These are phyloP conservation scores for Venturiaceae sp. DNA, from an alignment of 2,329 filamentous ascomycete species.

Conservation along the genomic window DNA sequence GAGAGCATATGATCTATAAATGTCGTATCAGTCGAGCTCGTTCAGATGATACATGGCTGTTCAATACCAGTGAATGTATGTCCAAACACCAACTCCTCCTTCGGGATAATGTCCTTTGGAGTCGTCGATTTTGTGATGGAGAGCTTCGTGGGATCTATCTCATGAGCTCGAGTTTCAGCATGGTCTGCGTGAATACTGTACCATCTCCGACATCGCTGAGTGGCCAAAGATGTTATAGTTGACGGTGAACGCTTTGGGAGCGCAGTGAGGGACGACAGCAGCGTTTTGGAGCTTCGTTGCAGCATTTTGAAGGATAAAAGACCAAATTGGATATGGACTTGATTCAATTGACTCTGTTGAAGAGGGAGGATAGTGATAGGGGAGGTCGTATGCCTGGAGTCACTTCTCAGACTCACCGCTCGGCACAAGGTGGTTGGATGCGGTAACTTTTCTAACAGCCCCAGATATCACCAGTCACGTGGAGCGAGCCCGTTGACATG, in stretches of 20 bases:
- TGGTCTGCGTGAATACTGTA: slow-evolving; percentile 41
- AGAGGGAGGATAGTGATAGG: background rate
- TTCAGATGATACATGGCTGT: slow-evolving; percentile 7
- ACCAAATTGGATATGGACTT: background rate
- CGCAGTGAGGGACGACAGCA: slow-evolving; percentile 13
- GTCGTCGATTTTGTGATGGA: slow-evolving; percentile 62
- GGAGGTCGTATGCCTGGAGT: slow-evolving; percentile 10
- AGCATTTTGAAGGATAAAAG: slow-evolving; percentile 20
- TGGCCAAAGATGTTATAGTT: slow-evolving; percentile 22
- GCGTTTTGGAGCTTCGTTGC: slow-evolving; percentile 22
- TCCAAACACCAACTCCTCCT: slow-evolving; percentile 82
- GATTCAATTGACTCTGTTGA: background rate
- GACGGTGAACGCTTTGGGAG: slow-evolving; percentile 38
- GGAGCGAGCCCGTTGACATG: background rate
- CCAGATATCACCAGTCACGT: background rate
- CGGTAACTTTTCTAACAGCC: background rate
- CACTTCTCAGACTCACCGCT: slow-evolving; percentile 1
- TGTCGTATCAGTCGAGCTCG: slow-evolving; percentile 9
- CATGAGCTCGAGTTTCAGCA: slow-evolving; percentile 45
- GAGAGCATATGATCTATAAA: slow-evolving; percentile 86
- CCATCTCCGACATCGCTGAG: slow-evolving; percentile 36
- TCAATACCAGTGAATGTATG: slow-evolving; percentile 72
- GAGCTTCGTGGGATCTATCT: slow-evolving; percentile 70
- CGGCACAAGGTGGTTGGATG: background rate
- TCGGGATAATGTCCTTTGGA: slow-evolving; percentile 64